Evolutionary conservation across 2,329 filamentous ascomycete genomes (phyloP).

Genomic region (Botryotinia narcissicola): DNA sequence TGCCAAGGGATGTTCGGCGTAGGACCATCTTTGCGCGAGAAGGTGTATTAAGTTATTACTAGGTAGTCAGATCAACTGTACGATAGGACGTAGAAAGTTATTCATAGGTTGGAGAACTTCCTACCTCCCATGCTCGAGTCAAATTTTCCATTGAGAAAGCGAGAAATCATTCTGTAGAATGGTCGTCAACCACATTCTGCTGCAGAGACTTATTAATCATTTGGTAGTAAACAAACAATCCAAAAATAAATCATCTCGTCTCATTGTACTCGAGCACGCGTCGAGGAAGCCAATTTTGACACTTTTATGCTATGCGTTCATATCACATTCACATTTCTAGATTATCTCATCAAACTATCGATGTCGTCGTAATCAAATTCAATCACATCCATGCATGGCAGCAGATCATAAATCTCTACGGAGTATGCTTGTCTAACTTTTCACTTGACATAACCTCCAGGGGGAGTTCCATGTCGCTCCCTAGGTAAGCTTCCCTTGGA

Average conservation of each 20-base stretch:
- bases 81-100: not conserved
- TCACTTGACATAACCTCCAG: not conserved
- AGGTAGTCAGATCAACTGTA: not conserved
- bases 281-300: not conserved
- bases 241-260: not conserved
- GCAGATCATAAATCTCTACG: not conserved
- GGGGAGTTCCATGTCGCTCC: not conserved
- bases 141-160: not conserved
- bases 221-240: not conserved
- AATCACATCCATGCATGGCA: not conserved
- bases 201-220: not conserved
- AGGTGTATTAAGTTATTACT: not conserved
- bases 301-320: not conserved
- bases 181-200: not conserved
- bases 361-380: not conserved
- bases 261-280: not conserved
- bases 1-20: not conserved
- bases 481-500: not conserved
- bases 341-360: not conserved
- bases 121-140: not conserved
- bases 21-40: not conserved
- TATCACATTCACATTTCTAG: not conserved
- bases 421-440: not conserved
- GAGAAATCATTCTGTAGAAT: not conserved
- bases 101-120: not conserved